Percentiles rank a stretch among this genome's conserved stretches.
Conservation (phyloP, 441 rosid genomes). For the Bruguiera hainesii region DNA sequence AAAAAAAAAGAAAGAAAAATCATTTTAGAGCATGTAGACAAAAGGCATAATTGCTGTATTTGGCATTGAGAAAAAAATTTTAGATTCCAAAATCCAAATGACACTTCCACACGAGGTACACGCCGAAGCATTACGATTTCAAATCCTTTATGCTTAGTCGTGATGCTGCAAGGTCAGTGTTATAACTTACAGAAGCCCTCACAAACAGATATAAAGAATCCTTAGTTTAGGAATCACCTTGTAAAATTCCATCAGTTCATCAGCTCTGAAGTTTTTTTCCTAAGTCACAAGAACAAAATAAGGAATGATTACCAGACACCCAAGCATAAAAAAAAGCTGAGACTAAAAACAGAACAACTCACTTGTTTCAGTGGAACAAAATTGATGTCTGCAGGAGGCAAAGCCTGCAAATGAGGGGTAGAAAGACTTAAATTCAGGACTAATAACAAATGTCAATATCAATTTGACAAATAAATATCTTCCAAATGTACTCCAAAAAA, state of each 20-base stretch:
- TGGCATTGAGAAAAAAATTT: not conserved
- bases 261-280: constrained; percentile 79
- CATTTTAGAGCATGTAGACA: constrained; percentile 7
- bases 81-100: not conserved
- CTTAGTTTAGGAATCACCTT: constrained; percentile 41
- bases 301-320: not conserved
- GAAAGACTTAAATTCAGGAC: not conserved
- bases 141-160: too few species aligned
- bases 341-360: constrained; percentile 13
- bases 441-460: too few species aligned
- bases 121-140: too few species aligned
- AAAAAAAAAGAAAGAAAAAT: not conserved
- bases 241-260: constrained; percentile 81
- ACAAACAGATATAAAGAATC: constrained; percentile 3
- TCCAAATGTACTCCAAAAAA: too few species aligned
- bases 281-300: constrained; percentile 19
- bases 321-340: not conserved
- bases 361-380: constrained; percentile 93
- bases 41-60: not conserved
- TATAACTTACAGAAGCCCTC: not conserved
- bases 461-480: too few species aligned
- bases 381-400: constrained; percentile 69
- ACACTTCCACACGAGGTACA: not conserved
- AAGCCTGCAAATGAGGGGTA: constrained; percentile 55
- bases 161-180: too few species aligned